Evolutionary conservation across 257 asterid species (phyloP).

Genomic region (Solanum microdontum): DNA sequence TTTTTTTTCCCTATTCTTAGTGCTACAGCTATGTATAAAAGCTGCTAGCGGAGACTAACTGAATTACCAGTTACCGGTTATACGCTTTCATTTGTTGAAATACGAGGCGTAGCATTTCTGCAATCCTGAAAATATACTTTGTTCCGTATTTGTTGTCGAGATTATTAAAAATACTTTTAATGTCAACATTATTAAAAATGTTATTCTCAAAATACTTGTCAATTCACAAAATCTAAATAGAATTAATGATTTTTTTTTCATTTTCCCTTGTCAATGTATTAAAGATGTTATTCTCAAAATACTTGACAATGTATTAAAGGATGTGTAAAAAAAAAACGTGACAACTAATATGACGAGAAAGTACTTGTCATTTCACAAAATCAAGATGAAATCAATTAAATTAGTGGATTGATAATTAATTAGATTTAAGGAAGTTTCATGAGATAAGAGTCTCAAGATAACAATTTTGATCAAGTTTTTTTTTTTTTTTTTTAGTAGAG

Average conservation of each 20-base stretch:
- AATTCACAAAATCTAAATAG: too few relatives aligned
- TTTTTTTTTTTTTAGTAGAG: background rate
- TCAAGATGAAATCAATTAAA: background rate
- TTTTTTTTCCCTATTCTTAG: background rate
- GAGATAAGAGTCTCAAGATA: background rate
- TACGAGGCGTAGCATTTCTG: background rate
- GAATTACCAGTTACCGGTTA: background rate
- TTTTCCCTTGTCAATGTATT: background rate
- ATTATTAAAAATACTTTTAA: too few relatives aligned
- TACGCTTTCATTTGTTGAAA: background rate
- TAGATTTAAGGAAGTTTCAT: background rate
- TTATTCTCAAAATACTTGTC: too few relatives aligned
- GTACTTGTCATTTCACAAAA: background rate
- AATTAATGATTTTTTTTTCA: too few relatives aligned
- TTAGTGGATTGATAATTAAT: background rate
- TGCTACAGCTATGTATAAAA: background rate
- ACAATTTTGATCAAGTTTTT: background rate
- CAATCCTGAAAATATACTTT: too few relatives aligned
- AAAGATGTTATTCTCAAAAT: too few relatives aligned
- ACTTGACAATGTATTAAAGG: background rate
- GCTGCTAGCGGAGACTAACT: background rate
- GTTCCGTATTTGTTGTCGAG: background rate
- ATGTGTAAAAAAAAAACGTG: too few relatives aligned
- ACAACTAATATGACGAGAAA: background rate
- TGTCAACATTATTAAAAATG: too few relatives aligned